Evolutionary conservation across 2,329 filamentous ascomycete species (phyloP).

Genomic region (Arthroderma sp.): DNA sequence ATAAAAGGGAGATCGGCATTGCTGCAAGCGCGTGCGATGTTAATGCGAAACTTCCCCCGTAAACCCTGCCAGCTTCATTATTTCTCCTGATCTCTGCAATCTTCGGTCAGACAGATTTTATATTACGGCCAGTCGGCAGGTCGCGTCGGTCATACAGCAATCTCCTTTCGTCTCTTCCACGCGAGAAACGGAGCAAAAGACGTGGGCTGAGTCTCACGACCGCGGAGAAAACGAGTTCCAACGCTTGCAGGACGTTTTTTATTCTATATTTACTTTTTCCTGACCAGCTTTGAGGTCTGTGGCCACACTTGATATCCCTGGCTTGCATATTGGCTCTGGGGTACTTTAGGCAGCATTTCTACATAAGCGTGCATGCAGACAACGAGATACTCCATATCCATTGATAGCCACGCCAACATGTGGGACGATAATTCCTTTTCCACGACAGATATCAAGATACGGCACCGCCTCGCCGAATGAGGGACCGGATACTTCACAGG

Average conservation of each 20-base stretch:
- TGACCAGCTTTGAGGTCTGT: neutral
- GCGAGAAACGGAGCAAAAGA: neutral
- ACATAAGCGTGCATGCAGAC: constrained; percentile 3
- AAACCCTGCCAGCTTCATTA: neutral
- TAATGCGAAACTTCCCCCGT: neutral
- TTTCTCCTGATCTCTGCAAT: too few relatives aligned
- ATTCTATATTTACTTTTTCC: neutral
- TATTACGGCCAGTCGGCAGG: too few relatives aligned
- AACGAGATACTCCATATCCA: neutral
- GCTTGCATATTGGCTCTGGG: neutral
- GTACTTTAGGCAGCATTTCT: neutral
- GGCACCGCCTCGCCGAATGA: neutral
- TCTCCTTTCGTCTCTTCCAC: too few relatives aligned
- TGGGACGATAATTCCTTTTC: constrained; percentile 1
- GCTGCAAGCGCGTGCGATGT: neutral
- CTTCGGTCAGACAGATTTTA: too few relatives aligned
- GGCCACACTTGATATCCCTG: neutral
- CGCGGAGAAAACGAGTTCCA: neutral
- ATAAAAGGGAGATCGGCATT: neutral
- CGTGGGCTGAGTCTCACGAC: neutral
- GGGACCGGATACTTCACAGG: neutral
- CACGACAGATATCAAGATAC: neutral
- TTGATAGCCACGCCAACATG: neutral
- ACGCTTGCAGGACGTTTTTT: neutral
- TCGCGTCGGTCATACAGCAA: too few relatives aligned